phyloP scores from a whole-genome alignment of 139 green algal species.

The Bryopsis sp. region DNA sequence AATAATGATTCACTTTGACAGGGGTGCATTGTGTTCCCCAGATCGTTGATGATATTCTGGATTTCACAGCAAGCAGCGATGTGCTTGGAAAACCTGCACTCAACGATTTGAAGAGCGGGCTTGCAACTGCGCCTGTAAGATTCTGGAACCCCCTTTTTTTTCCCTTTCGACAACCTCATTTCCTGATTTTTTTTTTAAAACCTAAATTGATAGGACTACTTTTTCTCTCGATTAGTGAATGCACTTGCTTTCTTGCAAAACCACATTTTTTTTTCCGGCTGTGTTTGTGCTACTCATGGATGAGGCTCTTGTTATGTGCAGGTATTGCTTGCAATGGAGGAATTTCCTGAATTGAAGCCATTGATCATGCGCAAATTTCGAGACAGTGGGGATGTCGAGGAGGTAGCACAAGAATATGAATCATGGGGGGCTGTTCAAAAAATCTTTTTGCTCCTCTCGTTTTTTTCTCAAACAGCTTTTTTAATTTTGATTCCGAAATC shows the following conservation, averaged over 20 bases:
- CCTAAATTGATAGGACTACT: too few species aligned
- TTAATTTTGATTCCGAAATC: not conserved
- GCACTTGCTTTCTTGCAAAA: too few species aligned
- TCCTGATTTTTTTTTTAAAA: too few species aligned
- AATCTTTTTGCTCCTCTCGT: not conserved
- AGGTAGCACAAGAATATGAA: constrained; percentile 21
- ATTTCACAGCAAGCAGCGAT: constrained; percentile 67
- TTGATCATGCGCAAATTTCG: constrained; percentile 85
- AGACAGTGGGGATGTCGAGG: constrained; percentile 55
- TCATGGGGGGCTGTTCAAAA: constrained; percentile 8
- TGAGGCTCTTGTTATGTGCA: too few species aligned
- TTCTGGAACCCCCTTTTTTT: too few species aligned
- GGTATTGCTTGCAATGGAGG: constrained; percentile 61
- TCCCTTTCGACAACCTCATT: too few species aligned
- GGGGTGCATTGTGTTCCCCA: too few species aligned
- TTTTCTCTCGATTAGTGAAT: too few species aligned
- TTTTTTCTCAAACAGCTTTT: not conserved
- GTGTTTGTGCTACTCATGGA: too few species aligned
- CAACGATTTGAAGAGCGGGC: constrained; percentile 77
- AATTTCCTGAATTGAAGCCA: constrained; percentile 44
- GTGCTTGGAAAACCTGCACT: constrained; percentile 90
- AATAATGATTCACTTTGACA: too few species aligned
- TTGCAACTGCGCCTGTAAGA: constrained; percentile 88
- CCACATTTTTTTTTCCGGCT: too few species aligned
- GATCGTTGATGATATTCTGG: constrained; percentile 93